Evolutionary conservation across 225 moss, liverwort and hornwort genomes (phyloP).

Genomic region (Asterella californica): DNA sequence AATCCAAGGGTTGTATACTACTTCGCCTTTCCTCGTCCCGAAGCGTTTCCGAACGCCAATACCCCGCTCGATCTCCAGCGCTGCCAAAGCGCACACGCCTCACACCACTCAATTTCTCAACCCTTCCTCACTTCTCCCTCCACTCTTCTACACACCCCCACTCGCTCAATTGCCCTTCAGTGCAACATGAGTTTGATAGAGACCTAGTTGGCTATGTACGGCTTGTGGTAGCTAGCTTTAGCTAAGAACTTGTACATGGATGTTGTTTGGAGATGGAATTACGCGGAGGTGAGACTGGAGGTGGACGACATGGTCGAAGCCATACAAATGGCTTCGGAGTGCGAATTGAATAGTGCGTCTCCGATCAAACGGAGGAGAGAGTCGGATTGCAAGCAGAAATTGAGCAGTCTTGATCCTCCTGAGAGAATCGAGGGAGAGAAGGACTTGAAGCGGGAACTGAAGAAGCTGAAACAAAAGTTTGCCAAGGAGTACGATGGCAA

Average conservation of each 20-base stretch:
- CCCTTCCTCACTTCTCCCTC: too few species aligned
- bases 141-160: too few species aligned
- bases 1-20: constrained; percentile 27
- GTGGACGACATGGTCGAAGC: constrained; percentile 32
- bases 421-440: constrained; percentile 36
- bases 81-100: constrained; percentile 24
- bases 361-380: constrained; percentile 27
- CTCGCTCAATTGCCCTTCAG: neutral
- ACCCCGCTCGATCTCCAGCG: constrained; percentile 29
- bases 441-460: constrained; percentile 33
- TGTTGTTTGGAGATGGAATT: too few species aligned
- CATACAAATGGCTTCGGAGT: constrained; percentile 35
- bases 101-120: constrained; percentile 3
- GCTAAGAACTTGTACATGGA: too few species aligned
- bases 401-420: constrained; percentile 21
- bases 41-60: constrained; percentile 23
- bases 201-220: too few species aligned
- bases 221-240: too few species aligned
- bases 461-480: constrained; percentile 35
- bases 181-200: too few species aligned
- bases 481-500: constrained; percentile 33
- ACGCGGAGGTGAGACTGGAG: constrained; percentile 24
- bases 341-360: constrained; percentile 32
- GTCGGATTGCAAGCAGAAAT: constrained; percentile 25
- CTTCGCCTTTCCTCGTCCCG: constrained; percentile 25